phyloP scores from a whole-genome alignment of 192 early-diverging fungal species.

The Chytriomyces confervae region DNA sequence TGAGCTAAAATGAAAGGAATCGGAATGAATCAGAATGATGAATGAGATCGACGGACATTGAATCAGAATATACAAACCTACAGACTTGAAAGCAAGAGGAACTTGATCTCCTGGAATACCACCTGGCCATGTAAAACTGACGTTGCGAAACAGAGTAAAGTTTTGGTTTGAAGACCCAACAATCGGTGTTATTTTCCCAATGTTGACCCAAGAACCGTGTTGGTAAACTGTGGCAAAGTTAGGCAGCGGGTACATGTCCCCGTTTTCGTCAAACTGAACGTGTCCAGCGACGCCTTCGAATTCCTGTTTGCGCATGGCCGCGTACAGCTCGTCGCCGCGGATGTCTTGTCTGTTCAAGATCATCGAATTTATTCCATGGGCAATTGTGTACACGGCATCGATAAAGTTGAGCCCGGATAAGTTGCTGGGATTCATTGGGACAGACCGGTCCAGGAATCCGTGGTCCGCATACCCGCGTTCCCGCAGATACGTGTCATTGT shows the following conservation, averaged over 20 bases:
- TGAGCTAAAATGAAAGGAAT: no score
- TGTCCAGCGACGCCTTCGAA: neutral
- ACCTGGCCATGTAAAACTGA: neutral
- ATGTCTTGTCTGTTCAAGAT: constrained; percentile 2
- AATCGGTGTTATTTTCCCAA: neutral
- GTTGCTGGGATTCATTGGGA: no score
- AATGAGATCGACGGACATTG: no score
- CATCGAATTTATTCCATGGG: neutral
- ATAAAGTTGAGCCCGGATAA: neutral
- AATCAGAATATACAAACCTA: neutral
- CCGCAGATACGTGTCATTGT: constrained; percentile 12
- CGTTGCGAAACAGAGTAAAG: neutral
- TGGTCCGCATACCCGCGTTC: neutral
- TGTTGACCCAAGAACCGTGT: neutral
- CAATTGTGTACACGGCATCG: constrained; percentile 3
- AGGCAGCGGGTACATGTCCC: neutral
- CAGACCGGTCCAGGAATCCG: neutral
- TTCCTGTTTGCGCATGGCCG: neutral
- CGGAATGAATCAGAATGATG: no score
- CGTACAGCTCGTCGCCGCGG: neutral
- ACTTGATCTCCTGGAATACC: neutral
- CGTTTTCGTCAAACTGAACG: constrained; percentile 1
- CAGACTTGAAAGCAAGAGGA: constrained; percentile 1
- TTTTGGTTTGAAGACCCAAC: neutral
- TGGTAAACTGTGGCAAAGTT: neutral